A percentile compares a stretch with the other conserved stretches of the same genome.
These are phyloP conservation scores for Blumeria hordei DNA, from an alignment of 2,329 filamentous ascomycete species.

Conservation along the genomic window DNA sequence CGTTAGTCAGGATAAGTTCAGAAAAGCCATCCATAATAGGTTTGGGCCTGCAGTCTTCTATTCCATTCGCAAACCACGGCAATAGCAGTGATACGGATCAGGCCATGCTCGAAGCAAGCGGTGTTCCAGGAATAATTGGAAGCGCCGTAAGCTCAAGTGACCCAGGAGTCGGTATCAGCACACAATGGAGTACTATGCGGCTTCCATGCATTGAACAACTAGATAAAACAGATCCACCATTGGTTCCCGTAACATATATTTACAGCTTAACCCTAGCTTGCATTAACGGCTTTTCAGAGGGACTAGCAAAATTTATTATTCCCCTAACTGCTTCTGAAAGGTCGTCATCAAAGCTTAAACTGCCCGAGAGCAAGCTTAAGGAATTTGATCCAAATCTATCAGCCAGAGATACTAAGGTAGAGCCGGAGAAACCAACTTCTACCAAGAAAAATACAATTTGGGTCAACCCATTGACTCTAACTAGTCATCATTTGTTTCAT, in stretches of 20 bases:
- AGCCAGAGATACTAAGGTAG: slow-evolving; percentile 7
- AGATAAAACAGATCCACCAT: slow-evolving; percentile 69
- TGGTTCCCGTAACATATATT: slow-evolving; percentile 75
- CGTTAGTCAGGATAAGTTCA: slow-evolving; percentile 76
- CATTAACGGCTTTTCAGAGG: slow-evolving; percentile 74
- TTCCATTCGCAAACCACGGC: slow-evolving; percentile 38
- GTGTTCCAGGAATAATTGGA: slow-evolving; percentile 68
- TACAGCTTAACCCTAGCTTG: slow-evolving; percentile 77
- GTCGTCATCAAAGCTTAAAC: slow-evolving; percentile 22
- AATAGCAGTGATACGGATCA: slow-evolving; percentile 45
- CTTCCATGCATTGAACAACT: slow-evolving; percentile 82
- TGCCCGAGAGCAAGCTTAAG: slow-evolving; percentile 8
- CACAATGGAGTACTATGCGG: slow-evolving; percentile 71
- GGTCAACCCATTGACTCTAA: slow-evolving; percentile 57
- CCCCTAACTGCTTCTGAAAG: slow-evolving; percentile 70
- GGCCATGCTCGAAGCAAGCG: slow-evolving; percentile 70
- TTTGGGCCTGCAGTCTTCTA: slow-evolving; percentile 66
- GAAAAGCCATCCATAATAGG: slow-evolving; percentile 81
- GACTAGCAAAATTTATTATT: slow-evolving; percentile 76
- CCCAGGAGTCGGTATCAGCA: slow-evolving; percentile 53
- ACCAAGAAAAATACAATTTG: slow-evolving; percentile 56
- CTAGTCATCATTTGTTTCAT: slow-evolving; percentile 43
- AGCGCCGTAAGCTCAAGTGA: slow-evolving; percentile 42
- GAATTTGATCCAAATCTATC: slow-evolving; percentile 7
- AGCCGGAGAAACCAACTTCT: slow-evolving; percentile 35